Evolutionary conservation across 2,329 filamentous ascomycete genomes (phyloP), one percentile per base, ranked within the genome.

Genomic region (Aspergillus fischeri): DNA sequence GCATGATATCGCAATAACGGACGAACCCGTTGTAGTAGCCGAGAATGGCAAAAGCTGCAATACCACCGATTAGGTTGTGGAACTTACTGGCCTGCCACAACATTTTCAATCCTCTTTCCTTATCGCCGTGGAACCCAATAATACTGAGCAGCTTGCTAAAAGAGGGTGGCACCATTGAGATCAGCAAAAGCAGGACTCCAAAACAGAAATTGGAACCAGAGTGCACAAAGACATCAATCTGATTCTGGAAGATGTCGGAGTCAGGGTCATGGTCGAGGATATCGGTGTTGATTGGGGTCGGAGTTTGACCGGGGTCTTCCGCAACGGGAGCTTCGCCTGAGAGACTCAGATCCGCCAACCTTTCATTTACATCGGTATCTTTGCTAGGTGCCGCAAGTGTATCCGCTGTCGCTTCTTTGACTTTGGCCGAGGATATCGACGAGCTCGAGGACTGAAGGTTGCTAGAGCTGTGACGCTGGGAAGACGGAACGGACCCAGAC

Each of bases 151-250:
- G 83, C 55, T 86, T 89, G n/a, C 85, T 88, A 73, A 97, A 96
- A 0, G 92, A 86, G 0, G 94, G 94, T 0, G 94, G 95, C 0
- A 97, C 86, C 78, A 97, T 89, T 11, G 91, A 95, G n/a, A 97
- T 86, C 54, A 97, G 81, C 1, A 97, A 81, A 14, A 95, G 82
- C 1, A 97, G 77, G 32, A 95, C 83, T 3, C 94, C 94, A 67
- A 92, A 97, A 73, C 92, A 96, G 73, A 97, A 88, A 69, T 90
- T 94, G 4, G 87, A 85, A 9, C 92, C 93, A 0, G 91, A 92
- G 71, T 96, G 91, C 41, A 97, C 87, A 70, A 97, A 99, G 24
- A 88, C 77, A 71, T 97, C 93, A 20, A 93, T 84, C 0, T 90
- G 86, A 58, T 92, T 86, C 41, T 83, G 85, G 63, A 93, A 88